Conservation (phyloP, 1,139 yeast species). For the Candida labiduridarum region DNA sequence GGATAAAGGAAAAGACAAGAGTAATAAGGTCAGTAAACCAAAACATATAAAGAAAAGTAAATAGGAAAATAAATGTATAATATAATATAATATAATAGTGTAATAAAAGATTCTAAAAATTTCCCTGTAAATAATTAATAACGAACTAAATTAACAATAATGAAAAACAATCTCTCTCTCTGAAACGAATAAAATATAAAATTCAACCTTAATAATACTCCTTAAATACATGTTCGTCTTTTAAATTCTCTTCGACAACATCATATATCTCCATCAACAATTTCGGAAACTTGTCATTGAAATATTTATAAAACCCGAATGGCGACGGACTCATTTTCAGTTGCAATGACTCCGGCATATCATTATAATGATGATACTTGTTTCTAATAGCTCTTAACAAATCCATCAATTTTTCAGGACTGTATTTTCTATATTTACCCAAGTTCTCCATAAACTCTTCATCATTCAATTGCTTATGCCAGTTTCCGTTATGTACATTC, state of each 20-base stretch:
- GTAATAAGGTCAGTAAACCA: background rate
- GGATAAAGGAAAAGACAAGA: background rate
- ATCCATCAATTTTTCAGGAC: constrained; percentile 77
- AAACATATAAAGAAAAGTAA: background rate
- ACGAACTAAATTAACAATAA: background rate
- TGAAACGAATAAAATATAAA: background rate
- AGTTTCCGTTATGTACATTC: constrained; percentile 62
- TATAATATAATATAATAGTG: background rate
- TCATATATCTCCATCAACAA: constrained; percentile 75
- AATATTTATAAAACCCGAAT: constrained; percentile 78
- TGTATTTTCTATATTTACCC: constrained; percentile 89
- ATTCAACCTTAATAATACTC: constrained; percentile 42
- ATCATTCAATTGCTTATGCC: constrained; percentile 74
- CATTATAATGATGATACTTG: constrained; percentile 91
- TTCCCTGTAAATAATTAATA: background rate
- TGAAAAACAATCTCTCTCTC: constrained; percentile 1
- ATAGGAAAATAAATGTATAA: background rate
- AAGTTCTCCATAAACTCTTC: constrained; percentile 72
- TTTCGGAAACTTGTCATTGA: constrained; percentile 73
- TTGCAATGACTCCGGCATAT: constrained; percentile 68
- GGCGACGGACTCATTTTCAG: constrained; percentile 77
- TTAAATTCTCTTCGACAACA: constrained; percentile 59
- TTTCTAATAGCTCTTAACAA: constrained; percentile 85
- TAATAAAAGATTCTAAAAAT: background rate
- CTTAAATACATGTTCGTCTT: constrained; percentile 61